phyloP scores from a whole-genome alignment of 1,284 basidiomycete genomes.

The Leccinum proximum region DNA sequence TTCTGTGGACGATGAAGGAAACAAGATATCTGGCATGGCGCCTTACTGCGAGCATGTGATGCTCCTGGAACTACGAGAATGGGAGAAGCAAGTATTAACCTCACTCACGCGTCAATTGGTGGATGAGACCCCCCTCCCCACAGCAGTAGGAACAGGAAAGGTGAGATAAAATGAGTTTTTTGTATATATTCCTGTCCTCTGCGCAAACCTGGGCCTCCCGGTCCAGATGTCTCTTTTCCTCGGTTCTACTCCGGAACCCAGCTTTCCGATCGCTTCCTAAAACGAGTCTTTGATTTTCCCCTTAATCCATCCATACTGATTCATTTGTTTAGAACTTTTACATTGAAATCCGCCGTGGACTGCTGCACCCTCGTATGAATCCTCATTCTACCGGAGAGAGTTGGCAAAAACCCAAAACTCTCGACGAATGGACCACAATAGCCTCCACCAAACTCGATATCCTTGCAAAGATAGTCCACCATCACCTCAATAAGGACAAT shows the following conservation, averaged over 20 bases:
- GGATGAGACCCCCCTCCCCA: neutral
- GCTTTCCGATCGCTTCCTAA: no score
- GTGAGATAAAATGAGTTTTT: no score
- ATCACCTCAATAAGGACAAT: neutral
- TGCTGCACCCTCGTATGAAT: neutral
- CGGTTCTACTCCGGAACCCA: no score
- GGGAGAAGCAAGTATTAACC: neutral
- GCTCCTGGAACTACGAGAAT: neutral
- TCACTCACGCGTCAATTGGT: neutral
- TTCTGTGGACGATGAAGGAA: neutral
- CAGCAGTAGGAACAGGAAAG: no score
- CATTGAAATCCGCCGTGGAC: neutral
- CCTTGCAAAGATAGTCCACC: neutral
- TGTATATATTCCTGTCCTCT: no score
- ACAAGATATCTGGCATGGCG: neutral
- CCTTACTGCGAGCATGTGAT: neutral
- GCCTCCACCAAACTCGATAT: neutral
- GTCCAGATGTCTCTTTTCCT: no score
- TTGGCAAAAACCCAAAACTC: neutral
- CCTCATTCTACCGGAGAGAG: no score
- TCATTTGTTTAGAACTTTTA: neutral
- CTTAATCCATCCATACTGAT: neutral
- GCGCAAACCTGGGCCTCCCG: no score
- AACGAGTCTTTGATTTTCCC: no score
- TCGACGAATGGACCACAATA: neutral